Evolutionary conservation across 192 early-diverging fungal species (phyloP).

Genomic region (Backusella australiensis): DNA sequence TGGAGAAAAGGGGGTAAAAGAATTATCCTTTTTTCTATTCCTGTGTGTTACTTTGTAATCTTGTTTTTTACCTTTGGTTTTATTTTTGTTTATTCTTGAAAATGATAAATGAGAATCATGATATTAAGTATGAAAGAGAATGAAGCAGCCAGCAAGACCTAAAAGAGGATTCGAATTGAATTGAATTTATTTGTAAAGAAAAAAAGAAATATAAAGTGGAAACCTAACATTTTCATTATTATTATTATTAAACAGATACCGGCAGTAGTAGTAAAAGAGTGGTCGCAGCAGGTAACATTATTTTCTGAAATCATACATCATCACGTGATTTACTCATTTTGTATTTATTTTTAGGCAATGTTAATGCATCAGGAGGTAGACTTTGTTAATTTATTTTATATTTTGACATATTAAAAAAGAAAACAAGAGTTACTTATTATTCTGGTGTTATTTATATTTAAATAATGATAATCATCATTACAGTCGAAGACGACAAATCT

Average conservation of each 20-base stretch:
- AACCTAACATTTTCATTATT: neutral
- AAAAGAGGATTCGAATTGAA: conserved; percentile 4
- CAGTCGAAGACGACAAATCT: neutral
- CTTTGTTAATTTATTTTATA: neutral
- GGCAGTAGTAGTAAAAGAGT: neutral
- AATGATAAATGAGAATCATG: neutral
- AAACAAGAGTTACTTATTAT: neutral
- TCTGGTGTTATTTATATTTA: neutral
- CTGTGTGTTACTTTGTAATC: neutral
- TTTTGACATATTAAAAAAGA: neutral
- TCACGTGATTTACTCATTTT: neutral
- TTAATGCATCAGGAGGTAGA: neutral
- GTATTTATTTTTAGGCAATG: neutral
- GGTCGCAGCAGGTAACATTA: neutral
- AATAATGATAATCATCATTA: neutral
- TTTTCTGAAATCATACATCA: neutral
- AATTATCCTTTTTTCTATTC: neutral
- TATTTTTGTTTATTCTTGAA: neutral
- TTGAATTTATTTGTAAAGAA: neutral
- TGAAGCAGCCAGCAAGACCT: neutral
- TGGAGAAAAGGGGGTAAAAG: neutral
- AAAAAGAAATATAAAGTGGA: neutral
- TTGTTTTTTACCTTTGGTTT: neutral
- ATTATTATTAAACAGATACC: neutral
- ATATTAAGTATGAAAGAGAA: neutral